These are phyloP conservation scores for Ophidiomyces ophidiicola DNA, from an alignment of 2,329 filamentous ascomycete genomes.

Conservation along the genomic window DNA sequence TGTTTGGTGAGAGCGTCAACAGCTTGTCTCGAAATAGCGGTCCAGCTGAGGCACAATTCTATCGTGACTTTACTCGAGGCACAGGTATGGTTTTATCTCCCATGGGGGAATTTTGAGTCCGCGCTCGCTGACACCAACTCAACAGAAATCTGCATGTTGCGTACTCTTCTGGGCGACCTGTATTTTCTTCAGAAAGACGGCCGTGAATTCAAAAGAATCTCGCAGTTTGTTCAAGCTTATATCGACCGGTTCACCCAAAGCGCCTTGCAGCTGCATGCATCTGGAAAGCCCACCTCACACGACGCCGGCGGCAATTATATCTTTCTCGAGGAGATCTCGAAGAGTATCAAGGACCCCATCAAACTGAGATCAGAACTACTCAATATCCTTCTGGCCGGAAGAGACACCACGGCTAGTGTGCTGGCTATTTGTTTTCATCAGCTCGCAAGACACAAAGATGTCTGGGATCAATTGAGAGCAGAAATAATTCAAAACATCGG, in stretches of 20 bases:
- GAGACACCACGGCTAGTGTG: constrained; percentile 43
- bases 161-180: constrained; percentile 8
- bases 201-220: constrained; percentile 11
- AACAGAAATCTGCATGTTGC: constrained; percentile 13
- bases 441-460: constrained; percentile 30
- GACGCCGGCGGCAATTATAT: constrained; percentile 28
- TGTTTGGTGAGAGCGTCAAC: constrained; percentile 64
- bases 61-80: constrained; percentile 19
- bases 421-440: constrained; percentile 39
- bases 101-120: not conserved
- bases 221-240: constrained; percentile 11
- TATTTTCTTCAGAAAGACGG: constrained; percentile 14
- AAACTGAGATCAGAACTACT: constrained; percentile 39
- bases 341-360: constrained; percentile 37
- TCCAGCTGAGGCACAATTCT: constrained; percentile 41
- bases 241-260: constrained; percentile 26
- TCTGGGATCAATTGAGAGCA: constrained; percentile 28
- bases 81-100: constrained; percentile 8
- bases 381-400: constrained; percentile 42
- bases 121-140: not conserved
- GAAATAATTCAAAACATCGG: constrained; percentile 33
- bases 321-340: constrained; percentile 39
- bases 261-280: constrained; percentile 17
- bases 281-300: constrained; percentile 11
- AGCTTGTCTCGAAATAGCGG: constrained; percentile 35